Conservation (phyloP, 148 eudicot species). For the Vaccinium corymbosum region DNA sequence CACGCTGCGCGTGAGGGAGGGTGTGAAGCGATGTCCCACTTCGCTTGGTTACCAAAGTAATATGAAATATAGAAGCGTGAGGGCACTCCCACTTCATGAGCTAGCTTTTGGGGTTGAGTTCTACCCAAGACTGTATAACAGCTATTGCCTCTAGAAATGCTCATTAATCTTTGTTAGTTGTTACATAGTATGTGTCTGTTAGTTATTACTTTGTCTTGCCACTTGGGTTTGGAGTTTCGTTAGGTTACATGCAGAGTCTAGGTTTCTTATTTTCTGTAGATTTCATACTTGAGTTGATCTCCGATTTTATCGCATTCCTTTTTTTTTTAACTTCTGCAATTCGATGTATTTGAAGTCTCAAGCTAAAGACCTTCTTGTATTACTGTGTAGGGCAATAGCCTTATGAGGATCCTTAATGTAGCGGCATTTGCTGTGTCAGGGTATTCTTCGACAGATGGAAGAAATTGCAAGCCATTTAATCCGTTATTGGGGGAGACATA, state of each 20-base stretch:
- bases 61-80: too few species aligned
- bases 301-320: neutral
- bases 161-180: neutral
- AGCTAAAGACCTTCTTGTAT: conserved; percentile 1
- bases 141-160: too few species aligned
- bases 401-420: conserved; percentile 39
- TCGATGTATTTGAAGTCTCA: neutral
- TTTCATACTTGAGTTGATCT: neutral
- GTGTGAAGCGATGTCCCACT: too few species aligned
- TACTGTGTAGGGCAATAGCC: conserved; percentile 33
- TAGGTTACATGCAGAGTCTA: neutral
- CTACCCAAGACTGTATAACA: too few species aligned
- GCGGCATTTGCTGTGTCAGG: conserved; percentile 50
- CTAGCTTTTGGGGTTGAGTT: too few species aligned
- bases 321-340: neutral
- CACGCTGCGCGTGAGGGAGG: too few species aligned
- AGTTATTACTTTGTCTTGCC: neutral
- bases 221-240: neutral
- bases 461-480: conserved; percentile 43
- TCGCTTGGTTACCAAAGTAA: too few species aligned
- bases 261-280: neutral
- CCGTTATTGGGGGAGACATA: conserved; percentile 45
- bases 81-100: too few species aligned
- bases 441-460: conserved; percentile 38
- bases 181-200: neutral